phyloP scores from a whole-genome alignment of 192 early-diverging fungal species.

The Backusella luteola region DNA sequence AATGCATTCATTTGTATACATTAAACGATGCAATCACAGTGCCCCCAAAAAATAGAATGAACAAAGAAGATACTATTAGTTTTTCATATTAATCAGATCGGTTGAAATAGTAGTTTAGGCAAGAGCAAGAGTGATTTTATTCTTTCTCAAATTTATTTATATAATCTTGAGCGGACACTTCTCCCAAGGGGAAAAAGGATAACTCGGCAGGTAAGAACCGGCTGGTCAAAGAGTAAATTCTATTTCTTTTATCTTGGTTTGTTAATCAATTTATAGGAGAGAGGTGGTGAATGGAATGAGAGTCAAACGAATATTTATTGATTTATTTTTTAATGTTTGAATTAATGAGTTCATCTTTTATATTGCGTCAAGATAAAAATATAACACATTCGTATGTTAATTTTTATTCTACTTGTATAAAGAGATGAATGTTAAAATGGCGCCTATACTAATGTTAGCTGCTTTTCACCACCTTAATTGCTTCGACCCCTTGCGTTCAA shows the following conservation, averaged over 20 bases:
- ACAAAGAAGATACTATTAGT: not conserved
- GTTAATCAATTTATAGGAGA: slow-evolving; percentile 6
- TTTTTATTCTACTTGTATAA: not conserved
- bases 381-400: not conserved
- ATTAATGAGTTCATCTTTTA: not conserved
- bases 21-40: not conserved
- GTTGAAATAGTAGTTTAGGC: not conserved
- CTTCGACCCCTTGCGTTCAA: not conserved
- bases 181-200: not conserved
- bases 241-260: slow-evolving; percentile 4
- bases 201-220: slow-evolving; percentile 4
- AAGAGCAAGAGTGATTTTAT: not conserved
- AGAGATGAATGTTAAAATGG: not conserved
- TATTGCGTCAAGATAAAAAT: not conserved
- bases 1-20: not conserved
- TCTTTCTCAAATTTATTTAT: not conserved
- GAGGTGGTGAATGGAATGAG: not conserved
- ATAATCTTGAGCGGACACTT: not conserved
- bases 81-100: not conserved
- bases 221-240: slow-evolving; percentile 1
- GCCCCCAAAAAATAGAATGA: not conserved
- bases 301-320: not conserved
- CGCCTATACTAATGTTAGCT: not conserved
- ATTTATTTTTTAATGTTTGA: not conserved
- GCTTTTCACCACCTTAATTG: not conserved